Conservation (phyloP, 2,329 filamentous ascomycete species). For the Colletotrichum viniferum region DNA sequence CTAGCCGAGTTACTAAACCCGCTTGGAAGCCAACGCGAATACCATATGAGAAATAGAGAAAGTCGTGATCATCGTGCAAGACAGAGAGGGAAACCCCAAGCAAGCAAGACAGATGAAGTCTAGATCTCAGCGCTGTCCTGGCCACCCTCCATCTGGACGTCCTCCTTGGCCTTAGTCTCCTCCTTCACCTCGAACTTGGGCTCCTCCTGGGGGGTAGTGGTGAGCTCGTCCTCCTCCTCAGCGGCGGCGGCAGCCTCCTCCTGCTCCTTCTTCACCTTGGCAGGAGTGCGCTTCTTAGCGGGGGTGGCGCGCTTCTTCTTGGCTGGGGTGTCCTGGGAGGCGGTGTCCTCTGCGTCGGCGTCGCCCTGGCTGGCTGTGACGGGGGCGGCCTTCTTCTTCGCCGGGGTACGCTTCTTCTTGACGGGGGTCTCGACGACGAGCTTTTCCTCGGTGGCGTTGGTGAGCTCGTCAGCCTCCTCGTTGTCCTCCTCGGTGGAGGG, state of each 20-base stretch:
- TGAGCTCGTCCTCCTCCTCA: not conserved
- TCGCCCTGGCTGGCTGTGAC: not conserved
- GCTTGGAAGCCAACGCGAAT: not conserved
- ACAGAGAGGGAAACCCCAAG: not conserved
- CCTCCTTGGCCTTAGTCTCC: constrained; percentile 3
- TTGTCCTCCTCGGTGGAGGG: not conserved
- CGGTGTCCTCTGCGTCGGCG: not conserved
- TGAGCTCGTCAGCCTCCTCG: not conserved
- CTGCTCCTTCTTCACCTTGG: constrained; percentile 1
- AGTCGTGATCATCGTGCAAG: not conserved
- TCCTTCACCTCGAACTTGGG: constrained; percentile 3
- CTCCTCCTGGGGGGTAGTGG: constrained; percentile 6
- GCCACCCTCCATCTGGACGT: not conserved
- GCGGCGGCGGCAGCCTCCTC: not conserved
- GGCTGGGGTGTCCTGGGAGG: not conserved
- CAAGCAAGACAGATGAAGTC: not conserved
- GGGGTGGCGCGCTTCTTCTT: constrained; percentile 14
- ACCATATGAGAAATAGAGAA: not conserved
- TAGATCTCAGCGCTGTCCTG: not conserved
- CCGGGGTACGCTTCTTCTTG: constrained; percentile 9
- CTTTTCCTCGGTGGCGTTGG: constrained; percentile 2
- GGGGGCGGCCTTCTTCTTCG: not conserved
- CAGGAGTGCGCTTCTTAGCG: not conserved
- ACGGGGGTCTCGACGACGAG: constrained; percentile 4
- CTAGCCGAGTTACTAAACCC: not conserved